Base-by-base conservation (phyloP, 2,329 filamentous ascomycete genomes). In the Fusarium haematococcum region DNA sequence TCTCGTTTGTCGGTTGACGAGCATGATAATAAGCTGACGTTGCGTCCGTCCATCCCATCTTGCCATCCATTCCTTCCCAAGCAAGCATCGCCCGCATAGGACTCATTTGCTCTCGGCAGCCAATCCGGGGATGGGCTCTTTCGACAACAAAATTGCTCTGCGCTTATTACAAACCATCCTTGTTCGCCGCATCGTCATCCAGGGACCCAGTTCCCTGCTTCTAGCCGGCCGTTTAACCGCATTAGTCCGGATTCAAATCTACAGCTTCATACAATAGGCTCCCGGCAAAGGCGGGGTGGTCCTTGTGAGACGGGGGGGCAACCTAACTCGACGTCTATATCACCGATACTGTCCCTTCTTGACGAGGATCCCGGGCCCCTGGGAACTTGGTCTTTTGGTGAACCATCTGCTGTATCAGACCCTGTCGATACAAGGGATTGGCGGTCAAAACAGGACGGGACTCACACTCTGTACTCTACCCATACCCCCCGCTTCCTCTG, bases 331-430 rank as follows among this genome's bases (percentile, higher is more conserved):
- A 37, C 35, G 35, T 37, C 35, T 37, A 37, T 65, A 75, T 68
- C 63, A 63, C 70, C 71, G 64, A 61, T 64, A 65, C 60, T 18
- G 43, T 48, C 43, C 43, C 33, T 69, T 56, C 41, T 63, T 68
- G 60, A 74, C 69, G 68, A 78, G 64, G 64, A 70, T 69, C 73
- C 75, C 67, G 63, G 73, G 65, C 74, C 75, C 76, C 70, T 63
- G 60, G 67, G 67, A 59, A 50, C 60, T 74, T 69, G 64, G 45
- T 63, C 35, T 58, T 65, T 54, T 71, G 69, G 70, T 79, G 77
- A 78, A 77, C 75, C 77, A 63, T 74, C 60, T 78, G 68, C 65
- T 74, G 76, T 76, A 71, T 78, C 77, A 79, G 77, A 79, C 77
- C 74, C 77, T 79, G 77, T 78, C 69, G 27, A 70, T 65, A 65